A percentile compares a stretch with the other conserved stretches of the same genome.
Conservation (phyloP, 2,329 filamentous ascomycete species). For the Phialophora chinensis region DNA sequence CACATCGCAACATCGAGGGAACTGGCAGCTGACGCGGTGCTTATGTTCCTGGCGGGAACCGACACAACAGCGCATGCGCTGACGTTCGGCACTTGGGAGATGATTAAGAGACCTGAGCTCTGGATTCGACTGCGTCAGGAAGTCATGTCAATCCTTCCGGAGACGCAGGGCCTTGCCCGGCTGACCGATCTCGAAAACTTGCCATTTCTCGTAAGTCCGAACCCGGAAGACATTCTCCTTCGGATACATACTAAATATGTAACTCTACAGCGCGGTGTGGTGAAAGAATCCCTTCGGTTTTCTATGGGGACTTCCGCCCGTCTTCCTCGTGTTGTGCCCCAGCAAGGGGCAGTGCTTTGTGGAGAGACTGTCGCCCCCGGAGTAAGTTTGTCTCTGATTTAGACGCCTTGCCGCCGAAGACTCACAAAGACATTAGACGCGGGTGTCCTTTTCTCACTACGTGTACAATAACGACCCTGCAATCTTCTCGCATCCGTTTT, state of each 20-base stretch:
- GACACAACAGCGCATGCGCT: slow-evolving; percentile 42
- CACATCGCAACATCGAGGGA: slow-evolving; percentile 33
- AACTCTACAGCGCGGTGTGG: slow-evolving; percentile 14
- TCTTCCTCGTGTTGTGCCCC: slow-evolving; percentile 21
- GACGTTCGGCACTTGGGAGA: slow-evolving; percentile 43
- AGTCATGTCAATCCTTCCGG: slow-evolving; percentile 9
- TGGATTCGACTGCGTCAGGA: slow-evolving; percentile 23
- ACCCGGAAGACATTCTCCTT: neutral
- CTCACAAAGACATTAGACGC: slow-evolving; percentile 10
- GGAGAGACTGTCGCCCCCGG: slow-evolving; percentile 11
- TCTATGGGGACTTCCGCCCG: slow-evolving; percentile 21
- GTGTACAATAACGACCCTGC: slow-evolving; percentile 33
- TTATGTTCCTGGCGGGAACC: slow-evolving; percentile 44
- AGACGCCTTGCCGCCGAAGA: neutral
- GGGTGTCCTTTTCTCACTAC: slow-evolving; percentile 24
- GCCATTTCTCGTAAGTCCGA: slow-evolving; percentile 19
- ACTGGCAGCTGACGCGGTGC: slow-evolving; percentile 42
- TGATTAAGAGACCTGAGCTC: slow-evolving; percentile 32
- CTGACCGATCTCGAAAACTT: slow-evolving; percentile 21
- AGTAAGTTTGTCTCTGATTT: slow-evolving; percentile 9
- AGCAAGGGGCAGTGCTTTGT: slow-evolving; percentile 18
- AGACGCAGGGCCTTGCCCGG: slow-evolving; percentile 4
- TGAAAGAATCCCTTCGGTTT: slow-evolving; percentile 25
- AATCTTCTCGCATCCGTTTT: slow-evolving; percentile 45
- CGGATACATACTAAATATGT: neutral